phyloP scores from a whole-genome alignment of 257 asterid genomes.

The Lantana camara region DNA sequence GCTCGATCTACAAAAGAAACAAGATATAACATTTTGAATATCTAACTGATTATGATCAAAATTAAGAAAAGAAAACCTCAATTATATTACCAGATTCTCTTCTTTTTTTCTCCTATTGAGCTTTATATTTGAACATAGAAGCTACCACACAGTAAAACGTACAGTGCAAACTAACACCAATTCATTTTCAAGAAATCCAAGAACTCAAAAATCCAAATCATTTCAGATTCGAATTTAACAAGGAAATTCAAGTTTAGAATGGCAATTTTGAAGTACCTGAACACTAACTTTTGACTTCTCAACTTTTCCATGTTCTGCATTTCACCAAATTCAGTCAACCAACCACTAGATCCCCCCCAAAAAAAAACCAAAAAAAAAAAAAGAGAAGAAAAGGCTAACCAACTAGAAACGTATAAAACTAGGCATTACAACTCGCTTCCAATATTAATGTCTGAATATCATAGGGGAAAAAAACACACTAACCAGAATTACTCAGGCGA shows the following conservation, averaged over 20 bases:
- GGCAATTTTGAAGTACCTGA: constrained; percentile 43
- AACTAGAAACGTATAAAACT: too few relatives aligned
- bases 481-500: constrained; percentile 63
- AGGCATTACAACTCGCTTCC: background rate
- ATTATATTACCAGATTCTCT: too few relatives aligned
- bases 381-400: too few relatives aligned
- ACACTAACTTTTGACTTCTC: constrained; percentile 33
- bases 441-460: background rate
- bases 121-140: too few relatives aligned
- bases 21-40: background rate
- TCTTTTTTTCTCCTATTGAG: too few relatives aligned
- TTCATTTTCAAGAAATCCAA: too few relatives aligned
- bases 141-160: too few relatives aligned
- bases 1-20: too few relatives aligned
- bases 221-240: background rate
- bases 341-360: too few relatives aligned
- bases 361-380: too few relatives aligned
- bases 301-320: constrained; percentile 57
- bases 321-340: constrained; percentile 28
- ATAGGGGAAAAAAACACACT: background rate
- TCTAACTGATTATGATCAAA: background rate
- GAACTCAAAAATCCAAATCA: constrained; percentile 13
- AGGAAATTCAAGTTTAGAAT: background rate
- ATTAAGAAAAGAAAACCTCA: too few relatives aligned
- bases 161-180: too few relatives aligned